phyloP scores from a whole-genome alignment of 345 rosid genomes.

The Eucalyptus camaldulensis region DNA sequence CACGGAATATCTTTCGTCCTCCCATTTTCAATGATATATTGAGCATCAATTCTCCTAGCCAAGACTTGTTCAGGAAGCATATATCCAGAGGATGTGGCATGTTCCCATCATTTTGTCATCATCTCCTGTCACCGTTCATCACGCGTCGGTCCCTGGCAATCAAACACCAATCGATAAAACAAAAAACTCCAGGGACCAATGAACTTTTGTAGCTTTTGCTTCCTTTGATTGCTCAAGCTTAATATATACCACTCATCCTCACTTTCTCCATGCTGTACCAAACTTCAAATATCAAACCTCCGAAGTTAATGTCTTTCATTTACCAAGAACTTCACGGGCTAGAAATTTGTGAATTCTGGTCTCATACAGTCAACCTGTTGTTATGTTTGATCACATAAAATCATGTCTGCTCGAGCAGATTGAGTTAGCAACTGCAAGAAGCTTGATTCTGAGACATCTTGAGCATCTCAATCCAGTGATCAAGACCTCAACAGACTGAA shows the following conservation, averaged over 20 bases:
- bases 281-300: background rate
- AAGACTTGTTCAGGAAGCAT: background rate
- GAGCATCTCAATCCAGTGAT: background rate
- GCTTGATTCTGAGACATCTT: background rate
- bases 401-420: no score
- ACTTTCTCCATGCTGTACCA: background rate
- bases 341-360: background rate
- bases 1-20: conserved; percentile 7
- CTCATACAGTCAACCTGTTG: background rate
- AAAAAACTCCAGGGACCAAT: no score
- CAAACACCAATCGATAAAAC: no score
- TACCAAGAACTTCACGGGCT: background rate
- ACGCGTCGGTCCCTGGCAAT: no score
- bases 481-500: background rate
- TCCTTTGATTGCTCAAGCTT: background rate
- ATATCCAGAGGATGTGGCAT: no score
- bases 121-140: no score
- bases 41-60: conserved; percentile 14
- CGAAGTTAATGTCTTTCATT: background rate
- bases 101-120: no score
- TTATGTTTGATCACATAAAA: background rate
- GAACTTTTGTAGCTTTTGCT: no score
- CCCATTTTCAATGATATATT: conserved; percentile 7
- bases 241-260: background rate
- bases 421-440: background rate